Evolutionary conservation across 139 green algal genomes (phyloP).

Genomic region (Tetradesmus lagerheimii): DNA sequence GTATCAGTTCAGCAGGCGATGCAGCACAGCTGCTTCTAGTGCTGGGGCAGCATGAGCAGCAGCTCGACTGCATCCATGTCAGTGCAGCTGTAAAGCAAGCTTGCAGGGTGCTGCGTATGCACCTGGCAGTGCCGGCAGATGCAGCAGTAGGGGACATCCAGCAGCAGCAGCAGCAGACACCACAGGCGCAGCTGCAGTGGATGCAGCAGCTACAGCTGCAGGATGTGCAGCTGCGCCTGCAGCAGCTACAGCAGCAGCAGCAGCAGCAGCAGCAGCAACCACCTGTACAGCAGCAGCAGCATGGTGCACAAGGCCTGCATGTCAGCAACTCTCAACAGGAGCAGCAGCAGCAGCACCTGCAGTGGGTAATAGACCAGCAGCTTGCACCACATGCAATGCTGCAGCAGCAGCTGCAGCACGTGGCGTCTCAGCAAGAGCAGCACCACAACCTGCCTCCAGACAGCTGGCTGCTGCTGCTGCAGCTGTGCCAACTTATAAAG

Average conservation of each 20-base stretch:
- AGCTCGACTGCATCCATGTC: slow-evolving; percentile 35
- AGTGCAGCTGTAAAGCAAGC: slow-evolving; percentile 28
- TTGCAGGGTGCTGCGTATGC: neutral
- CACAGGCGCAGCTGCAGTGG: neutral
- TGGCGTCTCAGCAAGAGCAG: neutral
- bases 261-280: neutral
- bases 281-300: slow-evolving; percentile 19
- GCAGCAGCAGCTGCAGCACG: slow-evolving; percentile 31
- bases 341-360: slow-evolving; percentile 24
- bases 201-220: slow-evolving; percentile 20
- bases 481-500: neutral
- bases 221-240: neutral
- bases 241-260: slow-evolving; percentile 7
- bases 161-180: slow-evolving; percentile 10
- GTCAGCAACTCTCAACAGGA: neutral
- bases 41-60: neutral
- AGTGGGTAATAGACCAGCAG: slow-evolving; percentile 17
- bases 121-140: neutral
- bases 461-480: slow-evolving; percentile 30
- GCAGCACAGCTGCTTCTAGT: neutral
- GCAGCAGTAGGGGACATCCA: neutral
- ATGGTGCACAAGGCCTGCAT: neutral
- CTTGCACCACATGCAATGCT: slow-evolving; percentile 11
- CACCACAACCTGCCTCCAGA: neutral
- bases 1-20: neutral